Percentiles rank a stretch among this genome's conserved stretches.
Evolutionary conservation across 805 yeast species (phyloP).

Genomic region (Saccharomycopsis fermentans): DNA sequence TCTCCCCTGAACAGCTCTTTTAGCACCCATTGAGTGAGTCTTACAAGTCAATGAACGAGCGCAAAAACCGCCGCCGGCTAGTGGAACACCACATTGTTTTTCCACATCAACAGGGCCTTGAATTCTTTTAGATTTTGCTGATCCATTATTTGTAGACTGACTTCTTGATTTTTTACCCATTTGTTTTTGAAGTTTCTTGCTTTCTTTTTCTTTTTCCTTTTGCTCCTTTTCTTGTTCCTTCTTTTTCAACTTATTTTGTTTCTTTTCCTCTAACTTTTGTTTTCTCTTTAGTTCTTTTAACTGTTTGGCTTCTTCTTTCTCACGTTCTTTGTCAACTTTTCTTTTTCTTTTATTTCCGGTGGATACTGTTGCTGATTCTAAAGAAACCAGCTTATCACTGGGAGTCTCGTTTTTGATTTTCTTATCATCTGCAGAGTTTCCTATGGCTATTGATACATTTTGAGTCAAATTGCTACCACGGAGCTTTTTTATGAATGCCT

Average conservation of each 20-base stretch:
- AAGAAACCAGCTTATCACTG: background rate
- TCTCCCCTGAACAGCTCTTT: conserved; percentile 88
- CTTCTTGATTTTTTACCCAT: conserved; percentile 32
- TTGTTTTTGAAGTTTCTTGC: conserved; percentile 22
- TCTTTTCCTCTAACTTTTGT: conserved; percentile 12
- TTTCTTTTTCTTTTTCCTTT: conserved; percentile 19
- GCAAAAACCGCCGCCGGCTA: conserved; percentile 92
- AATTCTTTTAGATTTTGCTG: conserved; percentile 25
- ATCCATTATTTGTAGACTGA: conserved; percentile 21
- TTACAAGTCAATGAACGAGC: conserved; percentile 95
- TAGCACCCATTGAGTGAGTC: conserved; percentile 97
- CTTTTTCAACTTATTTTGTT: conserved; percentile 18
- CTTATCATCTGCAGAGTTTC: background rate
- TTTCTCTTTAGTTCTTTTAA: conserved; percentile 17
- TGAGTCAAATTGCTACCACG: background rate
- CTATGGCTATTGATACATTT: background rate
- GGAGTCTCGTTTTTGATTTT: background rate
- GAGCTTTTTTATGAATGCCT: background rate
- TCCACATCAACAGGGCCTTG: conserved; percentile 80
- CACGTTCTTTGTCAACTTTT: conserved; percentile 15
- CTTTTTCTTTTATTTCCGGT: conserved; percentile 12
- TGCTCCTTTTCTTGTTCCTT: conserved; percentile 19
- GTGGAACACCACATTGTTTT: conserved; percentile 89
- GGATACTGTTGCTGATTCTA: conserved; percentile 5
- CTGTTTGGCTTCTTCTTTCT: conserved; percentile 16